A percentile compares a stretch with the other conserved stretches of the same genome.
Conservation (phyloP, 2,329 filamentous ascomycete genomes). For the Apiospora aurea region DNA sequence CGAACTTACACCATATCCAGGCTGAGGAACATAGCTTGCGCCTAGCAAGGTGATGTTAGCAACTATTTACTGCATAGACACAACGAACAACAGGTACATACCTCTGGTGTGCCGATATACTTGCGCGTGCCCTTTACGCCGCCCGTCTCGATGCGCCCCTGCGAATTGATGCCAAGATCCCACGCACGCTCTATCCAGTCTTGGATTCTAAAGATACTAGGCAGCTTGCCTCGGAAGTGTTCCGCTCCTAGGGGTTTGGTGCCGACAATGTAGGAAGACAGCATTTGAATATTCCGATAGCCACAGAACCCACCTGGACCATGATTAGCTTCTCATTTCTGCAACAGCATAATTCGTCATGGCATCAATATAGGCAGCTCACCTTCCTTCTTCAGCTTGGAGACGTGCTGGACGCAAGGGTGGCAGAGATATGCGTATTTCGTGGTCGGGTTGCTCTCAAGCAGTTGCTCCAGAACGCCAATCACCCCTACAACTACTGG, state of each 20-base stretch:
- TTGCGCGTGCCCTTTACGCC: slow-evolving; percentile 89
- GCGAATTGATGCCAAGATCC: slow-evolving; percentile 81
- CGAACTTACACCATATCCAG: slow-evolving; percentile 68
- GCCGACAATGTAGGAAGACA: slow-evolving; percentile 78
- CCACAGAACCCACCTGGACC: slow-evolving; percentile 79
- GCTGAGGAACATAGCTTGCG: slow-evolving; percentile 77
- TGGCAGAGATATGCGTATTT: slow-evolving; percentile 82
- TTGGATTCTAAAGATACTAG: slow-evolving; percentile 83
- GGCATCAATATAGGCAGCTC: slow-evolving; percentile 40
- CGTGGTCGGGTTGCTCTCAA: slow-evolving; percentile 69
- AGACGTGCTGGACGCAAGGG: slow-evolving; percentile 76
- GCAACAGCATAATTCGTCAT: slow-evolving; percentile 22
- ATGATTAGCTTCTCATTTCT: slow-evolving; percentile 45
- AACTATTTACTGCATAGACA: background rate
- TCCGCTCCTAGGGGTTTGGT: slow-evolving; percentile 63
- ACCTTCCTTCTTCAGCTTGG: slow-evolving; percentile 78
- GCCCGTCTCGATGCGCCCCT: slow-evolving; percentile 81
- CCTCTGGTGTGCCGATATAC: slow-evolving; percentile 93
- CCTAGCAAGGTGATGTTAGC: slow-evolving; percentile 53
- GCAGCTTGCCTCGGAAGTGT: slow-evolving; percentile 67
- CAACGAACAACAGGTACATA: slow-evolving; percentile 43
- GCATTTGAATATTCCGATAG: slow-evolving; percentile 94
- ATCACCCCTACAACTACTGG: slow-evolving; percentile 58
- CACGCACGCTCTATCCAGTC: slow-evolving; percentile 87
- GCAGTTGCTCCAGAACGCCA: slow-evolving; percentile 66